Evolutionary conservation across 768 basidiomycete species (phyloP).

Genomic region (Daedaleopsis nitida): DNA sequence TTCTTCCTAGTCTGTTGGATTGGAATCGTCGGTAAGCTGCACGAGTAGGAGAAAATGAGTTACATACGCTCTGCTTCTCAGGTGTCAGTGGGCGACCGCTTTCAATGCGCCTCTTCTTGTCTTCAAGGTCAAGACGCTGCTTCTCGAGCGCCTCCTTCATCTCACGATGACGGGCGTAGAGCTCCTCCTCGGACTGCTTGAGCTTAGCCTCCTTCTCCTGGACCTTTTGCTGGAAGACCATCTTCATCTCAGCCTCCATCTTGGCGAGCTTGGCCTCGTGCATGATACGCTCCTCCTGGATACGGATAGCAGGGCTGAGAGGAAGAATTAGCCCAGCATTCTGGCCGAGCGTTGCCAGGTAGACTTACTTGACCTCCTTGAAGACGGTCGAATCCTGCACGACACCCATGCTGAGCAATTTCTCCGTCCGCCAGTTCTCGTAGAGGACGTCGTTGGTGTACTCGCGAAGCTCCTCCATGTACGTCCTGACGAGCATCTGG

Average conservation of each 20-base stretch:
- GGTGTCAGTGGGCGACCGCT: conserved; percentile 93
- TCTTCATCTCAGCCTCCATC: conserved; percentile 99
- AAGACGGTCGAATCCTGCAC: conserved; percentile 97
- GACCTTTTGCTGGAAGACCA: conserved; percentile 99
- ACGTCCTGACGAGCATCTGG: conserved; percentile 98
- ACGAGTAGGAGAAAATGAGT: background rate
- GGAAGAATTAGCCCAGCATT: conserved; percentile 2
- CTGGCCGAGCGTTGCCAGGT: background rate
- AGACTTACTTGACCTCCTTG: conserved; percentile 96
- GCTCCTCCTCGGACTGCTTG: conserved; percentile 98
- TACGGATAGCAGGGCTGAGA: conserved; percentile 87
- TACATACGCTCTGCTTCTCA: conserved; percentile 83
- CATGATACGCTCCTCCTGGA: conserved; percentile 93
- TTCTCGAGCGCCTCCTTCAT: conserved; percentile 99
- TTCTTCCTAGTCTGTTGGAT: conserved; percentile 62
- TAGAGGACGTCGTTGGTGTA: conserved; percentile 95
- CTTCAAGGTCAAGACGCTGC: conserved; percentile 93
- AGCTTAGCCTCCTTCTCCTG: conserved; percentile 99
- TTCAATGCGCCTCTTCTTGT: conserved; percentile 97
- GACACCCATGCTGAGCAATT: conserved; percentile 96
- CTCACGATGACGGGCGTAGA: conserved; percentile 97
- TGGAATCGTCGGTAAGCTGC: background rate
- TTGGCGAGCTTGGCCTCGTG: conserved; percentile 98
- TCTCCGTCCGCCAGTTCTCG: conserved; percentile 98
- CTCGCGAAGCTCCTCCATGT: conserved; percentile 99